Percentiles rank a stretch among this genome's conserved stretches.
Evolutionary conservation across 192 early-diverging fungal species (phyloP).

Genomic region (Backusella macrospora): DNA sequence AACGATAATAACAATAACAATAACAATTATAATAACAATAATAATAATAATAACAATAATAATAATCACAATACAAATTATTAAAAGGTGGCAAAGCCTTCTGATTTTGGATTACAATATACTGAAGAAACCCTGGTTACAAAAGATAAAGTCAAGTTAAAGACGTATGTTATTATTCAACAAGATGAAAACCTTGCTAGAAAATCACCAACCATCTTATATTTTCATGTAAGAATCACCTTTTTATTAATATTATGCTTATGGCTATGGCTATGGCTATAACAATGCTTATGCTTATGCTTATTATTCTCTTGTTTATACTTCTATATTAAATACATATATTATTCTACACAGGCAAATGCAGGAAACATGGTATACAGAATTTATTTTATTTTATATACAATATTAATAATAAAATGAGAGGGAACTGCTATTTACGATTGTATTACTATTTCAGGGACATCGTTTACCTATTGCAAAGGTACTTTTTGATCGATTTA

Average conservation of each 20-base stretch:
- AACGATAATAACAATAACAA: background rate
- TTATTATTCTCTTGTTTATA: background rate
- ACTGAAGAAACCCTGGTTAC: slow-evolving; percentile 74
- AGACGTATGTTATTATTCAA: slow-evolving; percentile 76
- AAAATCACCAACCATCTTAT: slow-evolving; percentile 75
- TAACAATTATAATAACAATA: slow-evolving; percentile 1
- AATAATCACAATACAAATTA: background rate
- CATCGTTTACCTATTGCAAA: slow-evolving; percentile 93
- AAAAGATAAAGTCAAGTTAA: slow-evolving; percentile 79
- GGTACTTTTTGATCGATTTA: slow-evolving; percentile 62
- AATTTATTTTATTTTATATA: no score
- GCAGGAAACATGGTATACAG: slow-evolving; percentile 98
- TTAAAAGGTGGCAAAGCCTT: slow-evolving; percentile 66
- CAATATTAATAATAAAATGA: background rate
- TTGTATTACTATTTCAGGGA: slow-evolving; percentile 55
- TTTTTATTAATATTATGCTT: no score
- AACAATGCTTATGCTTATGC: no score
- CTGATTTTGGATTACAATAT: slow-evolving; percentile 67
- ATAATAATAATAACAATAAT: background rate
- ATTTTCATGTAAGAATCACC: slow-evolving; percentile 71
- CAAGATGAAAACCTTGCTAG: slow-evolving; percentile 56
- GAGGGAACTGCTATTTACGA: background rate
- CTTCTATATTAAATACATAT: background rate
- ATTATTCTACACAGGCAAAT: slow-evolving; percentile 66
- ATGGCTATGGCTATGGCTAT: no score